phyloP scores from a whole-genome alignment of 371 early-diverging fungal genomes.

The Entomophthora muscae region DNA sequence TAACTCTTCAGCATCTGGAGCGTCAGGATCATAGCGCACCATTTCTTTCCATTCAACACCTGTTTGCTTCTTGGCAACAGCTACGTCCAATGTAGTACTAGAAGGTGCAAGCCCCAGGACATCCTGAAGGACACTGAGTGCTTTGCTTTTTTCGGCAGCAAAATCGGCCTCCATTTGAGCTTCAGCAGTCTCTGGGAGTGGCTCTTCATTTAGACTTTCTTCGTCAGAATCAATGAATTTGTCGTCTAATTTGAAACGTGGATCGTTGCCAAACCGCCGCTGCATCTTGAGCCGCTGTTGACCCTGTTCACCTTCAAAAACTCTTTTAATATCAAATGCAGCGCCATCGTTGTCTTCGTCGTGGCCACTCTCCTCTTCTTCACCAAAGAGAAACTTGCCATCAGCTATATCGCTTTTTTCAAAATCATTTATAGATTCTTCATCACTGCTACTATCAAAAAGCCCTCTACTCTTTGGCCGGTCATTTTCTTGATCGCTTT shows the following conservation, averaged over 20 bases:
- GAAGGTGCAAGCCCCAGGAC: not conserved
- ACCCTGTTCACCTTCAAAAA: conserved; percentile 6
- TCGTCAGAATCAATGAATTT: conserved; percentile 7
- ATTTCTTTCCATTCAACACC: conserved; percentile 4
- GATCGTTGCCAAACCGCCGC: conserved; percentile 1
- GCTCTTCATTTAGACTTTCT: not conserved
- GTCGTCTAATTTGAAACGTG: conserved; percentile 5
- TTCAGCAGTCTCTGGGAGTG: not conserved
- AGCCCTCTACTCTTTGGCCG: not conserved
- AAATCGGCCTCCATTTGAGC: not conserved
- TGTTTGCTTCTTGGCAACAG: not conserved
- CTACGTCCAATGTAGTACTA: not conserved
- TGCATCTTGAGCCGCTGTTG: conserved; percentile 4
- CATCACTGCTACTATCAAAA: not conserved
- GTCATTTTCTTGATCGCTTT: not conserved
- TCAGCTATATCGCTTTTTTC: not conserved
- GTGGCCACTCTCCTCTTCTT: not conserved
- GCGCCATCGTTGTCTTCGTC: not conserved
- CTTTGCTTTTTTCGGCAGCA: not conserved
- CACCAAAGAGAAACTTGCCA: not conserved
- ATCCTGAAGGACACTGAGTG: not conserved
- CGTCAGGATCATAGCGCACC: conserved; percentile 5
- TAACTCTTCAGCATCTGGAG: not conserved
- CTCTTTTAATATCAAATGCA: conserved; percentile 4
- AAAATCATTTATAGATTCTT: not conserved